These are phyloP conservation scores for Fusarium devonianum DNA, from an alignment of 2,329 filamentous ascomycete species.

Conservation along the genomic window DNA sequence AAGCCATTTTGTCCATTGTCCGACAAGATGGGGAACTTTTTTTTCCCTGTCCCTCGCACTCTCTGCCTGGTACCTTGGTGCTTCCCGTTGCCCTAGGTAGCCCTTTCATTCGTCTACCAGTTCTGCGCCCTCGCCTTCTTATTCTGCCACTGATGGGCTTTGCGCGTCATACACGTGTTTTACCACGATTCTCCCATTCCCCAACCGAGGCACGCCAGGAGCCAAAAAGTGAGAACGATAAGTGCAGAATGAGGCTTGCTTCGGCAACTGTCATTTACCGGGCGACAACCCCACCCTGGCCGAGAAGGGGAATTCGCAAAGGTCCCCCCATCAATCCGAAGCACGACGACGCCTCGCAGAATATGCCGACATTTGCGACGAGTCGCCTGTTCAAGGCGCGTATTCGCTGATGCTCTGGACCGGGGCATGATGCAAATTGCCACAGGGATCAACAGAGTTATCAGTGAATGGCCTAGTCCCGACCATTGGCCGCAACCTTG, in stretches of 20 bases:
- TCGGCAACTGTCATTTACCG: constrained; percentile 21
- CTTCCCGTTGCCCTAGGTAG: too few relatives aligned
- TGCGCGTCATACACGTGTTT: constrained; percentile 8
- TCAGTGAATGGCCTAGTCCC: too few relatives aligned
- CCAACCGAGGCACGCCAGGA: constrained; percentile 12
- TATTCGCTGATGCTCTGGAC: too few relatives aligned
- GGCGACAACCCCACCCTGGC: constrained; percentile 2
- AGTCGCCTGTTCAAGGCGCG: not conserved
- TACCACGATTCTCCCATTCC: constrained; percentile 5
- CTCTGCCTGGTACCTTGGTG: too few relatives aligned
- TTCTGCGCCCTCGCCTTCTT: not conserved
- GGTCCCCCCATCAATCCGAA: not conserved
- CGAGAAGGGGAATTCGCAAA: constrained; percentile 24
- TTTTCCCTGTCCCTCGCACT: too few relatives aligned
- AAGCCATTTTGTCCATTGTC: constrained; percentile 26
- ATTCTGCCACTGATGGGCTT: constrained; percentile 3
- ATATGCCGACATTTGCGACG: constrained; percentile 10
- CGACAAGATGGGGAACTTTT: constrained; percentile 30
- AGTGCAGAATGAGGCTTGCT: constrained; percentile 18
- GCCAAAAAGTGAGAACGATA: not conserved
- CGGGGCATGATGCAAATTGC: too few relatives aligned
- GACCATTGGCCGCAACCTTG: not conserved
- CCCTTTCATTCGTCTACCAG: not conserved
- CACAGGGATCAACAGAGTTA: too few relatives aligned
- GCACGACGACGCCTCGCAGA: not conserved